Percentiles rank a stretch among this genome's conserved stretches.
Evolutionary conservation across 345 rosid genomes (phyloP).

Genomic region (Citrus cavaleriei): DNA sequence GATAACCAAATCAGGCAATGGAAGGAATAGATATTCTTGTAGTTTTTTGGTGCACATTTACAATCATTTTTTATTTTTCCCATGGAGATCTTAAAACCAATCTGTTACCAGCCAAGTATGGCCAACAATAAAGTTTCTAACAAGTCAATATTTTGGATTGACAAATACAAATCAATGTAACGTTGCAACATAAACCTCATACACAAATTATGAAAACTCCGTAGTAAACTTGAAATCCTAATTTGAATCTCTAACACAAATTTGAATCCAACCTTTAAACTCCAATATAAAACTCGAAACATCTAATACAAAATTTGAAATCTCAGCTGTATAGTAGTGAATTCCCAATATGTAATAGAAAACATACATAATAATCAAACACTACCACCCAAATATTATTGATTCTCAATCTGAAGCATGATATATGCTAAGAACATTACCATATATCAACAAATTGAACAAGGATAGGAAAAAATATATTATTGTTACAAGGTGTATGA

Average conservation of each 20-base stretch:
- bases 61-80: not conserved
- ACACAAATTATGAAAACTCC: no score
- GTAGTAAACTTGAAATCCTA: not conserved
- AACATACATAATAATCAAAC: not conserved
- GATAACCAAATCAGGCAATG: not conserved
- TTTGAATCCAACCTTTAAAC: not conserved
- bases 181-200: no score
- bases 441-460: not conserved
- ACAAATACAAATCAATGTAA: no score
- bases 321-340: not conserved
- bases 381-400: not conserved
- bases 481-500: constrained; percentile 6
- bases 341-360: not conserved
- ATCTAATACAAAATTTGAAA: not conserved
- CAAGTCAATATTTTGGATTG: not conserved
- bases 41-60: not conserved
- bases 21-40: not conserved
- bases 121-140: not conserved
- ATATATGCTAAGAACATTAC: not conserved
- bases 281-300: not conserved
- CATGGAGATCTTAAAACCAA: not conserved
- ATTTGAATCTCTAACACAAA: not conserved
- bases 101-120: not conserved
- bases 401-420: not conserved
- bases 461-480: not conserved